These are phyloP conservation scores for Quercus variabilis DNA, from an alignment of 306 rosid species.

Conservation along the genomic window DNA sequence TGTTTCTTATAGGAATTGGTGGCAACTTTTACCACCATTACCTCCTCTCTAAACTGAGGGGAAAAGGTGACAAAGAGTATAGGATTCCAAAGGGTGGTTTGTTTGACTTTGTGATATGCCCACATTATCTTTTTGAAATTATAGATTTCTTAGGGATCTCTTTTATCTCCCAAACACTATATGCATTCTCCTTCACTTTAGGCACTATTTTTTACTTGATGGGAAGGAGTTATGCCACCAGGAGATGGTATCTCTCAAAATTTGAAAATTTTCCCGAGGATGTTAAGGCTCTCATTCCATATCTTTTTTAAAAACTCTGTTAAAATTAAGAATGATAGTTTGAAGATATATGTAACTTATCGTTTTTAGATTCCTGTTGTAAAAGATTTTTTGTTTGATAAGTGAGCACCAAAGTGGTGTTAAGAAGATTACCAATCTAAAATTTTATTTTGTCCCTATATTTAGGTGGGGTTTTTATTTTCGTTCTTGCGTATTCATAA, in stretches of 20 bases:
- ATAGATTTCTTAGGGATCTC: slow-evolving; percentile 17
- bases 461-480: too few species aligned
- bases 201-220: slow-evolving; percentile 53
- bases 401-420: too few species aligned
- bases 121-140: slow-evolving; percentile 81
- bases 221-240: slow-evolving; percentile 76
- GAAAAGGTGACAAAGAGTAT: slow-evolving; percentile 55
- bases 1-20: slow-evolving; percentile 54
- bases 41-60: slow-evolving; percentile 58
- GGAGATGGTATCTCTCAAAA: slow-evolving; percentile 70
- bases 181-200: slow-evolving; percentile 36
- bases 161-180: slow-evolving; percentile 55
- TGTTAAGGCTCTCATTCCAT: slow-evolving; percentile 72
- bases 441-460: too few species aligned
- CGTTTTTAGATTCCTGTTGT: not conserved
- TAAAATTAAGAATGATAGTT: not conserved
- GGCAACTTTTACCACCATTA: slow-evolving; percentile 90
- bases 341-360: not conserved
- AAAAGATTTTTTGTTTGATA: too few species aligned
- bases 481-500: too few species aligned
- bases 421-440: too few species aligned
- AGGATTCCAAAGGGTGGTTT: slow-evolving; percentile 82
- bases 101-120: slow-evolving; percentile 64
- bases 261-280: slow-evolving; percentile 63
- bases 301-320: slow-evolving; percentile 31